phyloP scores from a whole-genome alignment of 2,329 filamentous ascomycete species.

The Seiridium cupressi region DNA sequence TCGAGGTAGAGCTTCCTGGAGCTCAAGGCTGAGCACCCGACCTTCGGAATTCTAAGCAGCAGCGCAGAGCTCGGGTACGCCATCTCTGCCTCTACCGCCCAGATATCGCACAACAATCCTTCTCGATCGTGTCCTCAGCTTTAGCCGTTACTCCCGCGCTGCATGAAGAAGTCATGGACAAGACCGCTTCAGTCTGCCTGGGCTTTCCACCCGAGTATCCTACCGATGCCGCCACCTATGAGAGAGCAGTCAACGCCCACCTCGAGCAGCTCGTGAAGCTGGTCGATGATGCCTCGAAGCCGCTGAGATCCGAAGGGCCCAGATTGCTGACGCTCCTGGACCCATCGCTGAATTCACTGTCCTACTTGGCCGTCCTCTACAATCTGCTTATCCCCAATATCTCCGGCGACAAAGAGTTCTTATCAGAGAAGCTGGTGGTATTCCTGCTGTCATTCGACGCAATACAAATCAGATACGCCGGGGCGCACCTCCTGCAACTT shows the following conservation, averaged over 20 bases:
- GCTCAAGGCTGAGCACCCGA: background rate
- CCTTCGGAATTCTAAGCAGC: background rate
- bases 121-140: background rate
- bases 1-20: background rate
- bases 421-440: slow-evolving; percentile 40
- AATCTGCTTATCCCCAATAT: slow-evolving; percentile 32
- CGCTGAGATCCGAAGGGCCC: slow-evolving; percentile 31
- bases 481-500: slow-evolving; percentile 39
- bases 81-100: background rate
- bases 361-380: slow-evolving; percentile 48
- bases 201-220: slow-evolving; percentile 36
- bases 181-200: slow-evolving; percentile 34
- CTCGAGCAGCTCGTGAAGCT: slow-evolving; percentile 35
- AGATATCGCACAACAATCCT: background rate
- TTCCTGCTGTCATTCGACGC: slow-evolving; percentile 50
- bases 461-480: slow-evolving; percentile 51
- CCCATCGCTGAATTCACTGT: slow-evolving; percentile 48
- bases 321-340: slow-evolving; percentile 47
- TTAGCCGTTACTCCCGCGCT: background rate
- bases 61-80: no score
- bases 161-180: slow-evolving; percentile 31
- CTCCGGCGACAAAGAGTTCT: slow-evolving; percentile 19
- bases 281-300: slow-evolving; percentile 28
- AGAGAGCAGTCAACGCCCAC: slow-evolving; percentile 38
- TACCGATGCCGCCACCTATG: slow-evolving; percentile 31